A percentile compares a stretch with the other conserved stretches of the same genome.
Conservation (phyloP, 257 asterid genomes). For the Scutellaria barbata region DNA sequence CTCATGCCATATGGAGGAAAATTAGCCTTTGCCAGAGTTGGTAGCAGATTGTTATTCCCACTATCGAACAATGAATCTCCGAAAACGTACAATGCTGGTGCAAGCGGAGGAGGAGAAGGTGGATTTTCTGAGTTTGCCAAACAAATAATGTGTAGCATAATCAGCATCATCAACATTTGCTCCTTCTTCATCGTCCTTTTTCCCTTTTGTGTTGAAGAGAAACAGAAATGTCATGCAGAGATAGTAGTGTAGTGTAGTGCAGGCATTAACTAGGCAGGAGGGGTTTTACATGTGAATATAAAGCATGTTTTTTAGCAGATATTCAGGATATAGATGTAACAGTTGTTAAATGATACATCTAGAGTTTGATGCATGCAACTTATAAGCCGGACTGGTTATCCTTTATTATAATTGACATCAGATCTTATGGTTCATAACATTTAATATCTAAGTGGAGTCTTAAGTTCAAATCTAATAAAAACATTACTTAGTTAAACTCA, state of each 20-base stretch:
- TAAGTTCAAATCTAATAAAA: too few relatives aligned
- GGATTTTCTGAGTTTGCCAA: not conserved
- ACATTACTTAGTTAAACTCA: too few relatives aligned
- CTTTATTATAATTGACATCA: too few relatives aligned
- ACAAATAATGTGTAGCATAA: not conserved
- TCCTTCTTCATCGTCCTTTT: not conserved
- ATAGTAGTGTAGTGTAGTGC: not conserved
- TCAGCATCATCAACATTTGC: not conserved
- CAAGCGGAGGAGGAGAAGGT: not conserved
- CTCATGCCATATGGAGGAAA: constrained; percentile 7
- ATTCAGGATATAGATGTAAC: too few relatives aligned
- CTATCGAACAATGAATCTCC: constrained; percentile 16
- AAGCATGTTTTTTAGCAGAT: not conserved
- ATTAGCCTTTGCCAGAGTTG: constrained; percentile 3
- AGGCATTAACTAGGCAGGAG: not conserved
- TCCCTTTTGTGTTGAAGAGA: not conserved
- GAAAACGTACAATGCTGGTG: constrained; percentile 11
- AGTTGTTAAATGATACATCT: too few relatives aligned
- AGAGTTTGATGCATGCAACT: too few relatives aligned
- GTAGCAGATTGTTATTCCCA: not conserved
- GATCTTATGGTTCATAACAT: too few relatives aligned
- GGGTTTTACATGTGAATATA: not conserved
- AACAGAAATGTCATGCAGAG: too few relatives aligned
- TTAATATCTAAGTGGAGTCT: too few relatives aligned
- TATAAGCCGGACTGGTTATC: too few relatives aligned